Base-by-base conservation (phyloP, 2,329 filamentous ascomycete species). In the Rhynchosporium secalis region DNA sequence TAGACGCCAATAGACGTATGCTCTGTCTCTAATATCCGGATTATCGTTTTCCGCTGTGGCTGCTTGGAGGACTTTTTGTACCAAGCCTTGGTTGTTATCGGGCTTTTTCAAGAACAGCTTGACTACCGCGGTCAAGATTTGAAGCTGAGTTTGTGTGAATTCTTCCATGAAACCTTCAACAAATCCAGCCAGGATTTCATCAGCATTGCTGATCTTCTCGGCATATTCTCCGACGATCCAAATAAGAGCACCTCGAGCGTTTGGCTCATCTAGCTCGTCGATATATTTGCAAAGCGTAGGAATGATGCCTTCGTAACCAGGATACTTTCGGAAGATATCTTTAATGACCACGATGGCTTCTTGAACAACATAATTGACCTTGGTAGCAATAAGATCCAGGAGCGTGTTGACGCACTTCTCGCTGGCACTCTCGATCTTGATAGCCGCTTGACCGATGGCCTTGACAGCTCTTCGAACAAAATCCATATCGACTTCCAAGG, bases 151-250 rank as follows among this genome's bases (percentile, higher is more conserved):
- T 88, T 96, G 94, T 58, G 93, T 95, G 74, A 97, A 98, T 76
- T 99, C 95, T 75, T 98, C 95, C 75, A 90, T 90, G 75, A 99
- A 98, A 0, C 87, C 89, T 61, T 98, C 95, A 12, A 97, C 94
- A 73, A 99, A 99, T 20, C 90, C 88, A 58, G 87, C 83, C 63
- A 99, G 78, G 66, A 99, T 98, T 70, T 98, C 92, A 67, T 93
- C 92, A n/a, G 95, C 95, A 71, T 99, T 98, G 78, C 86, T 96
- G 73, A 99, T 99, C 82, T 99, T 99, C 80, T 99, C 95, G 0
- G 95, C 95, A 74, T 99, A 99, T 76, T 99, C 95, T 69, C 95
- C 95, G 5, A 99, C 94, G 69, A 99, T 98, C 95, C 95, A 99
- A 72, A 99, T 98, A 63, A 99, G 80, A 28, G 94, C 90, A 2